Evolutionary conservation across 1,139 yeast species (phyloP), one percentile per base, ranked within the genome.

Genomic region (Pichia kudriavzevii): DNA sequence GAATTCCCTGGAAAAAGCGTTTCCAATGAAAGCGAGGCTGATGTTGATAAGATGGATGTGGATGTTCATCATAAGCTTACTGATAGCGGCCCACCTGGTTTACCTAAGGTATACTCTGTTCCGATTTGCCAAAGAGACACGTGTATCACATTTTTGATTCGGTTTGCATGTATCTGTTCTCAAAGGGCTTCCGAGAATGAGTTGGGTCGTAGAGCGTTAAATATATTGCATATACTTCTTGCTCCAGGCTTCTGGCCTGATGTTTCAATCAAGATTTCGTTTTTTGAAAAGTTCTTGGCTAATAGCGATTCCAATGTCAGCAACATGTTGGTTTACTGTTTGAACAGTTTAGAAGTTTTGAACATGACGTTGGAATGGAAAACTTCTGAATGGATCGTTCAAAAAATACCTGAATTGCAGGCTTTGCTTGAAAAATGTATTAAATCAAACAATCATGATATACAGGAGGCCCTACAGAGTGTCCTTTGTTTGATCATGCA

Each of bases 331-430:
- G 85, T 87, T 3, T 78, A 83, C 46, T 84, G 95, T 49, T 64
- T 88, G 49, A 93, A 91, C 58, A 95, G 98, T 0, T 61, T 93
- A 38, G 95, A 85, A 55, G 96, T 91, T 0, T 67, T 93, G 32
- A 79, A 80, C n/a, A 85, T 87, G 33, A 85, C 87, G 2, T 63
- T 91, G 39, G 81, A 78, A 44, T 81, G 91, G 70, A 83, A 83
- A 56, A 59, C 76, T 2, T 58, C 81, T 0, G 72, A 67, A 16
- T 88, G 95, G 95, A 78, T 88, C 37, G 62, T 80, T 30, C 70
- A 75, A 5, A 82, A 84, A 46, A 61, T 85, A 31, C 63, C 70
- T 1, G 75, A 76, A 30, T 67, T 91, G 28, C 88, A 81, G 48
- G 72, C 72, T 39, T 62, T 93, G 18, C 63, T 91, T 20, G 95